These are phyloP conservation scores for Kluyveromyces lactis DNA, from an alignment of 805 yeast genomes.

Conservation along the genomic window DNA sequence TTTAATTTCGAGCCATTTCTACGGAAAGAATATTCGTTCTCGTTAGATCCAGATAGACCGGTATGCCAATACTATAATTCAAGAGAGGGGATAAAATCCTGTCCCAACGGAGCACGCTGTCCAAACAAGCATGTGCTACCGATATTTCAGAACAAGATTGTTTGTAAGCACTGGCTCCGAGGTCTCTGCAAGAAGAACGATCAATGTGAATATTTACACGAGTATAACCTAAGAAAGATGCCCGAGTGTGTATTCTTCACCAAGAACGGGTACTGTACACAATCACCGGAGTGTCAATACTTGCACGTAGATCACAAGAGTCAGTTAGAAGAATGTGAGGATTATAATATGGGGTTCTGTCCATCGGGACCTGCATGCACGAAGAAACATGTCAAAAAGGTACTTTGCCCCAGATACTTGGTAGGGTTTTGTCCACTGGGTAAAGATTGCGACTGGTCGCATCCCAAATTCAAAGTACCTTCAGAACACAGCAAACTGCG, in stretches of 20 bases:
- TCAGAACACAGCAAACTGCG: constrained; percentile 28
- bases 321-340: constrained; percentile 80
- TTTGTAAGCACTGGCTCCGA: constrained; percentile 96
- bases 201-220: constrained; percentile 93
- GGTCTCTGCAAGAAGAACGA: constrained; percentile 96
- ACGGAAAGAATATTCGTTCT: constrained; percentile 69
- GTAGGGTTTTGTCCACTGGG: constrained; percentile 95
- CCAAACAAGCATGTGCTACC: constrained; percentile 77
- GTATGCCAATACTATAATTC: constrained; percentile 66
- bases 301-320: constrained; percentile 84
- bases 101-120: constrained; percentile 82
- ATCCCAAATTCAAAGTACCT: constrained; percentile 61
- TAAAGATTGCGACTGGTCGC: constrained; percentile 58
- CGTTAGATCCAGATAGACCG: constrained; percentile 84
- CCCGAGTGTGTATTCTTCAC: constrained; percentile 91
- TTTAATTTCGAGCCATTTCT: constrained; percentile 79
- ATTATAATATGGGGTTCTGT: constrained; percentile 84
- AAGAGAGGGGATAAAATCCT: constrained; percentile 45
- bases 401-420: constrained; percentile 68
- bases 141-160: constrained; percentile 65
- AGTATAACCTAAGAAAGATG: constrained; percentile 87
- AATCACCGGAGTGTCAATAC: constrained; percentile 88
- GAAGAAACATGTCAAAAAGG: constrained; percentile 69
- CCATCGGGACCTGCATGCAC: constrained; percentile 83
- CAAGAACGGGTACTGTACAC: constrained; percentile 78